Percentiles rank a stretch among this genome's conserved stretches.
phyloP scores from a whole-genome alignment of 352 stramenopile species.

The Globisporangium polare region DNA sequence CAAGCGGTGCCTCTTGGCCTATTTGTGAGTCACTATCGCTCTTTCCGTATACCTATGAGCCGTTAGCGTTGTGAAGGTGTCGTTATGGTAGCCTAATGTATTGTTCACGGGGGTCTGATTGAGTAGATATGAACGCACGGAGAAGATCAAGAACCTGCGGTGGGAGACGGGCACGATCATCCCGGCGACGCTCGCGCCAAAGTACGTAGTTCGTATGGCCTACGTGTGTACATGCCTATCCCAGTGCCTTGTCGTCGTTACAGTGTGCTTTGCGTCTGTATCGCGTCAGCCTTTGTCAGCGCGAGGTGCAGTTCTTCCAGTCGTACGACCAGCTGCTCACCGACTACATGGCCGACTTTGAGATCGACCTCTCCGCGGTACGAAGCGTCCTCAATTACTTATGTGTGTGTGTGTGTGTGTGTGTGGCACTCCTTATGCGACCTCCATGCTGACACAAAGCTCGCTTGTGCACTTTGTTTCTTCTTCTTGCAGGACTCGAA shows the following conservation, averaged over 20 bases:
- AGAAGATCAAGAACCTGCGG: slow-evolving; percentile 88
- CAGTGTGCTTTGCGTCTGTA: not conserved
- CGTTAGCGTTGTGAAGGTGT: no score
- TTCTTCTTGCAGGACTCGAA: slow-evolving; percentile 56
- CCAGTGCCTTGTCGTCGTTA: not conserved
- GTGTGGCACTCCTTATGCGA: not conserved
- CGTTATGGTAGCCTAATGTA: no score
- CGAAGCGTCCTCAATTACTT: not conserved
- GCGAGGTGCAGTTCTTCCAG: slow-evolving; percentile 89
- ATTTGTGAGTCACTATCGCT: no score
- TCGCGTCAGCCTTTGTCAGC: slow-evolving; percentile 60
- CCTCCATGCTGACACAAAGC: not conserved
- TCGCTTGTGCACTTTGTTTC: not conserved
- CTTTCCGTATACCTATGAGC: no score
- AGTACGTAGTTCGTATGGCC: slow-evolving; percentile 29
- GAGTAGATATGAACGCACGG: slow-evolving; percentile 55
- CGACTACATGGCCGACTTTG: slow-evolving; percentile 87
- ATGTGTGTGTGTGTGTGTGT: not conserved
- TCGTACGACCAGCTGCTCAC: slow-evolving; percentile 89
- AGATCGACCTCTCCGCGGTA: slow-evolving; percentile 84
- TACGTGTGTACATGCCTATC: not conserved
- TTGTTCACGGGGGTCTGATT: not conserved
- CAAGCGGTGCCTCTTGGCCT: slow-evolving; percentile 87
- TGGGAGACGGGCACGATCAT: slow-evolving; percentile 91
- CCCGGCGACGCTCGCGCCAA: slow-evolving; percentile 59